A percentile compares a stretch with the other conserved stretches of the same genome.
These are phyloP conservation scores for Trichoderma sp. DNA, from an alignment of 2,329 filamentous ascomycete species.

Conservation along the genomic window DNA sequence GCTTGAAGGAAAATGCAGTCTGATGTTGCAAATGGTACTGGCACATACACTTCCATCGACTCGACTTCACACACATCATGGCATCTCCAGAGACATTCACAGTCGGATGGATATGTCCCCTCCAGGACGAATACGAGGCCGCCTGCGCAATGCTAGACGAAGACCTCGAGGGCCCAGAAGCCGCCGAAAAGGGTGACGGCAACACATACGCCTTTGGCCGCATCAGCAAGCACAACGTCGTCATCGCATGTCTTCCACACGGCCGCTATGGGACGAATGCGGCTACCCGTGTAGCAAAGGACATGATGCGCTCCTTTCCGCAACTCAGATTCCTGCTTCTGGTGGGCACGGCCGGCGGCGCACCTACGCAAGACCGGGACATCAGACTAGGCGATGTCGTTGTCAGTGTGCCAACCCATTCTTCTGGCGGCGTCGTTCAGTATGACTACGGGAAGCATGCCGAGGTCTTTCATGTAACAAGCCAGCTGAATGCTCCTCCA, in stretches of 20 bases:
- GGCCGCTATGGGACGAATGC: conserved; percentile 2
- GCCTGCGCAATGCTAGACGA: conserved; percentile 2
- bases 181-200: background rate
- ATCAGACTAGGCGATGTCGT: conserved; percentile 13
- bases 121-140: background rate
- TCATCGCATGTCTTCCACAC: conserved; percentile 29
- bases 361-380: background rate
- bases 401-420: background rate
- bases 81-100: background rate
- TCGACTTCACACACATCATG: background rate
- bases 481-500: background rate
- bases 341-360: conserved; percentile 5
- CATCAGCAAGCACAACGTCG: conserved; percentile 27
- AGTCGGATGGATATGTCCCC: conserved; percentile 1
- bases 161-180: background rate
- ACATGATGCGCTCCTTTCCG: conserved; percentile 1
- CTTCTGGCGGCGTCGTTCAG: background rate
- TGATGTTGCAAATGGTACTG: background rate
- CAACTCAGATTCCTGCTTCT: background rate
- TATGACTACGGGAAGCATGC: background rate
- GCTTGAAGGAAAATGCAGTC: too few species aligned
- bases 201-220: conserved; percentile 29
- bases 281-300: background rate
- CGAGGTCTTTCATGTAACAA: background rate
- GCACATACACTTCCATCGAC: too few species aligned